Base-by-base conservation (phyloP, 164 flowering plant genomes). In the Chimonanthus salicifolius region DNA sequence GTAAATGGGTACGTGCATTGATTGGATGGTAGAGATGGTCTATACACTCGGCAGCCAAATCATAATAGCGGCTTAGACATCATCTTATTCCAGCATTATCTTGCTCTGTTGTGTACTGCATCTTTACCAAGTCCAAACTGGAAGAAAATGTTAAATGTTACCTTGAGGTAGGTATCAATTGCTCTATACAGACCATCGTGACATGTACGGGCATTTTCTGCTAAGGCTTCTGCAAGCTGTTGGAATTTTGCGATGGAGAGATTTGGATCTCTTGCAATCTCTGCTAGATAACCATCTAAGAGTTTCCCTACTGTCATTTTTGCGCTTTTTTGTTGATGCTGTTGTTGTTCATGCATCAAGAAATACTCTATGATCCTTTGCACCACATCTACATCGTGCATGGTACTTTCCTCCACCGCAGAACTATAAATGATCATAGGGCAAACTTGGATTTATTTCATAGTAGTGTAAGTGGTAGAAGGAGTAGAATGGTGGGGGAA, bases 141-240 rank as follows among this genome's bases (percentile, higher is more conserved):
- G 9, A 33, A 63, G 46, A 63, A 63, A 45, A 66, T 33, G 68
- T 44, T n/a, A 33, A 4, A 16, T 10, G 8, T 62, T 68, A 91
- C 98, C 98, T 94, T 92, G 70, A 92, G 88, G 62, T 89, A 94
- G 68, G 85, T 86, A 69, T 94, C 98, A 44, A 92, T 88, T 76
- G 98, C 97, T 82, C 97, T 83, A 67, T 94, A 94, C 16, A 92
- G 88, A 51, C 96, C 98, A 70, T 94, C 98, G 76, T 94, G 78
- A 78, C 93, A 89, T 64, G 80, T 74, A 70, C 96, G 77, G 49
- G 92, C 85, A 71, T 80, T 77, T 72, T 78, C 84, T 5, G 94
- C 91, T 79, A 92, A 76, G 13, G 86, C 73, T 75, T 91, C 94
- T 6, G 94, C 92, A 49, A 92, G 74, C 60, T 82, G 86, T 73